Evolutionary conservation across 176 grass and related monocot genomes (phyloP).

Genomic region (Aegilops bicornis): DNA sequence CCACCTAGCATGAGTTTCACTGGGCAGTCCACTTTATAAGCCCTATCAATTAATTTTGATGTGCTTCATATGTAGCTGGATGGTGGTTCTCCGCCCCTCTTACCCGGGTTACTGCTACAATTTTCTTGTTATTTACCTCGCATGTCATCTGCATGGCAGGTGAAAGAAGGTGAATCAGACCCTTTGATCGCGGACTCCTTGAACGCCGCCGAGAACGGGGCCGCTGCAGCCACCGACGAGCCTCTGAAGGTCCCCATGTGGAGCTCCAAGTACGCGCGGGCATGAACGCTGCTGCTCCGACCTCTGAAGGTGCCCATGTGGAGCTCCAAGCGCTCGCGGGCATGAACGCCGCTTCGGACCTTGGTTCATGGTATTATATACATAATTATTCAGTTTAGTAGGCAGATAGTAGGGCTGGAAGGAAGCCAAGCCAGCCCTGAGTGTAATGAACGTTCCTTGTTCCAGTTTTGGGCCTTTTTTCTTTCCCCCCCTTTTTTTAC

Average conservation of each 20-base stretch:
- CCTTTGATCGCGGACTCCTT: constrained; percentile 72
- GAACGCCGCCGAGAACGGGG: constrained; percentile 55
- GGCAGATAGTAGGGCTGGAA: constrained; percentile 56
- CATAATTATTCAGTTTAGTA: constrained; percentile 42
- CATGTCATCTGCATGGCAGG: constrained; percentile 32
- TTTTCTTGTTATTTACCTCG: background rate
- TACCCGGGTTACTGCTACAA: background rate
- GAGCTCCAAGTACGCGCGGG: constrained; percentile 66
- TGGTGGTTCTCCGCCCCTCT: background rate
- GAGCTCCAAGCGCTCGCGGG: constrained; percentile 64
- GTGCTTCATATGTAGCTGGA: background rate
- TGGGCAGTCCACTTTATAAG: no score
- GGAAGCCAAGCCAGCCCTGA: constrained; percentile 51
- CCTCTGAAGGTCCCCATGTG: constrained; percentile 71
- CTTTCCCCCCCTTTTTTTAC: background rate
- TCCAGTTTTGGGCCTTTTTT: constrained; percentile 43
- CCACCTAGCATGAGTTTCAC: background rate
- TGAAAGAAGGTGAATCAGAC: constrained; percentile 69
- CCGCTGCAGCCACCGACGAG: constrained; percentile 43
- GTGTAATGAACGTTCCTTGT: constrained; percentile 41
- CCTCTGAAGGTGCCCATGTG: constrained; percentile 69
- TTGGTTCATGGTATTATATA: constrained; percentile 35
- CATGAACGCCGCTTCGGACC: constrained; percentile 30
- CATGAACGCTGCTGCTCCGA: constrained; percentile 33
- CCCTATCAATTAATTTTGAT: background rate